Evolutionary conservation across 768 basidiomycete species (phyloP), one percentile per base, ranked within the genome.

Genomic region (Strobilomyces dryophilus): DNA sequence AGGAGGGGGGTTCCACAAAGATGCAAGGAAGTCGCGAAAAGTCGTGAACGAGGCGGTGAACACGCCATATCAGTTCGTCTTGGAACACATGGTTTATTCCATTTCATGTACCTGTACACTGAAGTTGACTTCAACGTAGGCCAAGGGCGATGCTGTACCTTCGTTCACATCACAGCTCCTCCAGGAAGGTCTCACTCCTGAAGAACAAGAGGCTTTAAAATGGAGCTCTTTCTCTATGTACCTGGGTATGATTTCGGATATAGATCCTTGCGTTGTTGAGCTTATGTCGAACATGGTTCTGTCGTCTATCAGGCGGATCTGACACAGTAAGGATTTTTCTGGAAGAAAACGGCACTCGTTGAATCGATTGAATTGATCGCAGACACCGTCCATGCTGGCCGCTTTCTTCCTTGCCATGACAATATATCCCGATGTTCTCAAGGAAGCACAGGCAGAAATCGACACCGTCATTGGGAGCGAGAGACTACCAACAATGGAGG

Each of bases 1-100:
- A 27, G 65, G 65, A 15, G 41, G 49, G 7, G 50, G 56, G 7
- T 64, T 64, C 37, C 54, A 49, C n/a, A 55, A 39, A n/a, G 53
- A 51, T 29, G 53, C 54, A 7, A 53, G 27, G 31, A 18, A 17
- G 0, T 63, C 51, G 41, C 24, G 47, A 15, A 44, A 49, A 46
- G 26, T 52, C 35, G 35, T 54, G 11, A 39, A 9, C 3, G 50
- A 61, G 17, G 31, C 48, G 1, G 57, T 27, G 3, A 29, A 39
- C 2, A 48, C 15, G 8, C 57, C 54, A 0, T 34, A 61, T 9
- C 4, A 42, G 7, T 55, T 53, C 26, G 59, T 63, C 1, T 39
- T 55, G 41, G 57, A 60, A 14, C 54, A 58, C 1, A 2, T 60
- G 51, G 57, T 56, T 57, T 26, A 66, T 44, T 21, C 5, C 2